Base-by-base conservation (phyloP, 2,329 filamentous ascomycete species). In the Tolypocladium inflatum region DNA sequence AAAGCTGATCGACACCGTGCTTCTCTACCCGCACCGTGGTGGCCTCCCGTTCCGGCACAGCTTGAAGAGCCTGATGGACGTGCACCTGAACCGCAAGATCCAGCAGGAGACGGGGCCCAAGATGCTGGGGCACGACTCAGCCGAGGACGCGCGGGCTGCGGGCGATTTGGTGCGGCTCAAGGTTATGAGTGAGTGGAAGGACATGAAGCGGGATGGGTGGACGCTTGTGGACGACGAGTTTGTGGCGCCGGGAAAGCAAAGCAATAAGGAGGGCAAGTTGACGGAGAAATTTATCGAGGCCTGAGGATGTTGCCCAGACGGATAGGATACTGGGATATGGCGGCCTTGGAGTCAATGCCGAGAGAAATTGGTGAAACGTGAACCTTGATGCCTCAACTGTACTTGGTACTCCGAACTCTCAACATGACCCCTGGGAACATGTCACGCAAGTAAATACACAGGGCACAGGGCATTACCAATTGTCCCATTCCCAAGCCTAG, bases 71-170 rank as follows among this genome's bases (percentile, higher is more conserved):
- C 82, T 99, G 0, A 86, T 87, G 68, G 81, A 85, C 54, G 78
- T 74, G n/a, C 77, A 88, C 60, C 80, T 99, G 8, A 81, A 86
- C 58, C 80, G 86, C 33, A 82, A 86, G 56, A 97, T 99, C 42
- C 94, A 99, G 72, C 84, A 84, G 41, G 88, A 86, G 50, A 81
- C 59, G 62, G 73, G 71, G 0, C 73, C 71, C 4, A 71, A 74
- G 51, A 70, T 76, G 23, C 65, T 76, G 23, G 94, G 94, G 0
- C 94, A 99, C 71, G 94, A 99, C 74, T 96, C 90, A 33, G 88
- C 87, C 33, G 94, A 99, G 71, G 94, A 99, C 68, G 91, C 94
- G 0, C 82, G 87, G 53, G 90, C 92, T 0, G 93, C 95, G 0
- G 94, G 93, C 0, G 91, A 97, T 60, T 72, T 99, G 55, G 89